These are phyloP conservation scores for Kodamaea fungicola DNA, from an alignment of 1,139 yeast species.

Conservation along the genomic window DNA sequence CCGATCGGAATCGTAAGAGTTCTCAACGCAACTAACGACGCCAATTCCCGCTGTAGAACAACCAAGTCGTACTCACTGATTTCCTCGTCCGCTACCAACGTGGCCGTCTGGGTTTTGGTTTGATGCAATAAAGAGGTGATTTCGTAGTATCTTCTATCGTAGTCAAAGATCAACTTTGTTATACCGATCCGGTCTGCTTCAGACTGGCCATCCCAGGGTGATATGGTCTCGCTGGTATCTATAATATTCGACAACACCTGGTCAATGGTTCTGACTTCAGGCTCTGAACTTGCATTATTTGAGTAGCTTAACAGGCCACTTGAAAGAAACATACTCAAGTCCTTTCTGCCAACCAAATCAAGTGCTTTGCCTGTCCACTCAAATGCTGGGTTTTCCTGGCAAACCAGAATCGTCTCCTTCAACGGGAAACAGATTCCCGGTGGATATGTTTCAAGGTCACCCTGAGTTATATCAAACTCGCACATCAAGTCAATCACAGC, in stretches of 20 bases:
- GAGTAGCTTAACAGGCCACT: conserved; percentile 4
- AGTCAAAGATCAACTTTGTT: conserved; percentile 69
- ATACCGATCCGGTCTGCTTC: conserved; percentile 65
- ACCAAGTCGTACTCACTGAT: conserved; percentile 58
- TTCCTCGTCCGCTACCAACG: conserved; percentile 24
- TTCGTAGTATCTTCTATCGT: conserved; percentile 78
- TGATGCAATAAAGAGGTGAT: conserved; percentile 69
- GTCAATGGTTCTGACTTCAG: conserved; percentile 40
- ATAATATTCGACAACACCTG: conserved; percentile 45
- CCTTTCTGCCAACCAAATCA: conserved; percentile 65
- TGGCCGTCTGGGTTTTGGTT: conserved; percentile 57
- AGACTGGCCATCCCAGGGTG: conserved; percentile 65
- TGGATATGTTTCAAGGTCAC: conserved; percentile 68
- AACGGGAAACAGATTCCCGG: conserved; percentile 67
- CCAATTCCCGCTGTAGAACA: conserved; percentile 58
- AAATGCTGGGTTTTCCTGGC: conserved; percentile 55
- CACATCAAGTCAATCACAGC: conserved; percentile 60
- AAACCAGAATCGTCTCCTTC: conserved; percentile 52
- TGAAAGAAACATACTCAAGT: conserved; percentile 40
- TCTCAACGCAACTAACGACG: conserved; percentile 62
- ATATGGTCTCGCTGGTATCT: conserved; percentile 43
- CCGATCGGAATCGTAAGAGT: conserved; percentile 79
- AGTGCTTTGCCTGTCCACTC: conserved; percentile 51
- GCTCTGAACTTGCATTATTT: conserved; percentile 10
- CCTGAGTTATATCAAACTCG: conserved; percentile 47